These are phyloP conservation scores for Erysimum cheiranthoides DNA, from an alignment of 345 rosid species.

Conservation along the genomic window DNA sequence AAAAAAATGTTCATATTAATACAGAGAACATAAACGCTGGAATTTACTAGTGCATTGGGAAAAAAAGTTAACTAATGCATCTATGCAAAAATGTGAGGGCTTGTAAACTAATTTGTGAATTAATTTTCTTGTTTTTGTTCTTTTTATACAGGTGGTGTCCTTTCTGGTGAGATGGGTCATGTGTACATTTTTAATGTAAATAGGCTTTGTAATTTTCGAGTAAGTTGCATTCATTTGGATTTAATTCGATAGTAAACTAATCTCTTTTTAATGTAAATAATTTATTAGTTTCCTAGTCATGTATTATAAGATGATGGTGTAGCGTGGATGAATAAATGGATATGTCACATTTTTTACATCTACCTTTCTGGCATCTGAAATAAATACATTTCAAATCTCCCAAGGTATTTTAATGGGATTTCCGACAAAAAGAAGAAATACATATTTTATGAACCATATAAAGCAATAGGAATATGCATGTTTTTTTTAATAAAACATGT, in stretches of 20 bases:
- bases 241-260: slow-evolving; percentile 11
- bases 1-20: not conserved
- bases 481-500: not conserved
- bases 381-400: not conserved
- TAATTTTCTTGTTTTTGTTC: not conserved
- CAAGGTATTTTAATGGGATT: not conserved
- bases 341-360: slow-evolving; percentile 17
- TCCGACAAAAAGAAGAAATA: not conserved
- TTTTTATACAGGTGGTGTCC: slow-evolving; percentile 88
- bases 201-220: slow-evolving; percentile 30
- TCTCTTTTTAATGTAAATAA: slow-evolving; percentile 35
- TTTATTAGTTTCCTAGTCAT: slow-evolving; percentile 12
- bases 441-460: not conserved
- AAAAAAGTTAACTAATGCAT: not conserved
- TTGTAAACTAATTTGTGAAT: not conserved
- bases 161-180: slow-evolving; percentile 68
- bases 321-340: slow-evolving; percentile 23
- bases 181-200: slow-evolving; percentile 38
- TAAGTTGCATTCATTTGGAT: slow-evolving; percentile 30
- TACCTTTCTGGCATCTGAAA: not conserved
- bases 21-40: not conserved
- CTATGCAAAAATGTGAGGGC: not conserved
- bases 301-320: slow-evolving; percentile 12
- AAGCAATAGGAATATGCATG: not conserved
- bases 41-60: not conserved